phyloP scores from a whole-genome alignment of 1,284 basidiomycete species.

The Irpex sp. region DNA sequence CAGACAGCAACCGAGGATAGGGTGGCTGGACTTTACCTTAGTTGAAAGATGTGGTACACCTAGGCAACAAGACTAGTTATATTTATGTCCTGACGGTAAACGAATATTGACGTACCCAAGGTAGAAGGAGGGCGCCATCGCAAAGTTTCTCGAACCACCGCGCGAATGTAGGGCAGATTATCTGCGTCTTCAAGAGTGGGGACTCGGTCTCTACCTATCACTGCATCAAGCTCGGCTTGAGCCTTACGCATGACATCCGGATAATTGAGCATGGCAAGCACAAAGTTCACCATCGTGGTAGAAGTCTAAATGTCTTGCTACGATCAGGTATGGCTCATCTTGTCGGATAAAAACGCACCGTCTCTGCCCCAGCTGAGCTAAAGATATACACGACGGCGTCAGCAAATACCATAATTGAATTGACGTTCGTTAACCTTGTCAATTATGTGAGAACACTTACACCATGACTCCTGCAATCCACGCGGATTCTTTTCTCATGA shows the following conservation, averaged over 20 bases:
- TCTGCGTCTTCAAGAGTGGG: slow-evolving; percentile 1
- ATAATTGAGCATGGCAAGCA: slow-evolving; percentile 4
- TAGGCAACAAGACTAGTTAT: neutral
- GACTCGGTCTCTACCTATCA: neutral
- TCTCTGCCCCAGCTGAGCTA: neutral
- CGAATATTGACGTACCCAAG: neutral
- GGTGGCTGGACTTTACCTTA: neutral
- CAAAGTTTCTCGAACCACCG: slow-evolving; percentile 4
- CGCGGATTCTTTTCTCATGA: neutral
- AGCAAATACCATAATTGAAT: neutral
- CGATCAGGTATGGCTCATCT: neutral
- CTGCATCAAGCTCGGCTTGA: slow-evolving; percentile 4
- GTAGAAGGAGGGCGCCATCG: neutral
- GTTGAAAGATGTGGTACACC: neutral
- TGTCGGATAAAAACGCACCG: neutral
- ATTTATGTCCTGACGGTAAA: neutral
- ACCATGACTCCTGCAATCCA: neutral
- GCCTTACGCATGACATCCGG: slow-evolving; percentile 3
- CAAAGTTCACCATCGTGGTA: neutral
- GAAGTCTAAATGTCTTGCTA: neutral
- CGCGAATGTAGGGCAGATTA: slow-evolving; percentile 3
- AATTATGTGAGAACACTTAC: neutral
- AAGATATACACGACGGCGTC: too few species aligned
- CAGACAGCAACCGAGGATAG: neutral
- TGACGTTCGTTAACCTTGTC: too few species aligned